Base-by-base conservation (phyloP, 768 basidiomycete genomes). In the Lactarius indigo region DNA sequence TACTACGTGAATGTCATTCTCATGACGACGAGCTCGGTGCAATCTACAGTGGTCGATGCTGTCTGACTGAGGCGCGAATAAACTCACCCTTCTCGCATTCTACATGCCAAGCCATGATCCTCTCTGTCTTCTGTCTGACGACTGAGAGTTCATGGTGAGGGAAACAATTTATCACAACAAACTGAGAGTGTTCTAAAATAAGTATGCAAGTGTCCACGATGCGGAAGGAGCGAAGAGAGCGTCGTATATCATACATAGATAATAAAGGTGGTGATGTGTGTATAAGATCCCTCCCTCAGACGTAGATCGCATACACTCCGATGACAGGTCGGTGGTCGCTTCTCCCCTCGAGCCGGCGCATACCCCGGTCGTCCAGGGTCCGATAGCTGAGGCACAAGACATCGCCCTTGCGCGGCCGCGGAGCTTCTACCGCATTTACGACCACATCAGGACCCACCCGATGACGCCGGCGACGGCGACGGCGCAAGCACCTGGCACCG, bases 281-380 rank as follows among this genome's bases (percentile, higher is more conserved):
- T 15, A 13, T 8, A 15, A 12, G 47, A 23, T 26, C 23, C 1
- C n/a, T 7, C 42, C 18, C 52, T 65, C 57, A 78, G 56, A 90
- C 70, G 76, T 89, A 91, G 59, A 90, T 79, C 50, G 84, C 85
- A 73, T 90, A 94, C 28, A 84, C 84, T 63, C 90, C 90, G 67
- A 92, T 85, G n/a, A 94, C 92, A 0, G 92, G 92, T 42, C 92
- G 78, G 73, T 95, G 92, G 75, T 95, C 92, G 69, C 89, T 90
- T 52, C 88, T 82, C 18, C 90, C 92, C 74, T 90, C 88, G 63
- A 96, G 75, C 64, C 83, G 80, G 47, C 85, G 81, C 89, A 96
- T 94, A 8, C 79, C 85, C 35, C 81, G 79, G 73, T 96, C 91
- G 68, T 90, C 86, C 23, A 94, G 80, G 17, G 89, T 91, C 68